phyloP scores from a whole-genome alignment of 352 stramenopile genomes.

The Vaucheria bursata region DNA sequence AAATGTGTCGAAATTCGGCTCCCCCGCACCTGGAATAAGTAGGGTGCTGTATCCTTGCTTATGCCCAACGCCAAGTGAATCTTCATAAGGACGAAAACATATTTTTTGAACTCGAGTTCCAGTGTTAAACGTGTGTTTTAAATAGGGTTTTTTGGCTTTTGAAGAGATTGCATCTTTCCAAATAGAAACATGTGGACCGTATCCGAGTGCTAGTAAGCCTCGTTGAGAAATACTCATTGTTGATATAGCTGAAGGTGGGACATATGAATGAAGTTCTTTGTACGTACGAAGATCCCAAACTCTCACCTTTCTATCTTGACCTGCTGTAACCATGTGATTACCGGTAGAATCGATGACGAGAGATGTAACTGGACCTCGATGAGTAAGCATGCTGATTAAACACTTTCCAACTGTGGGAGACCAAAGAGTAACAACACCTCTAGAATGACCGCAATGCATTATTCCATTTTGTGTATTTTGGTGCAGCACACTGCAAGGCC shows the following conservation, averaged over 20 bases:
- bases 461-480: slow-evolving; percentile 94
- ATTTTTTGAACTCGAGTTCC: slow-evolving; percentile 40
- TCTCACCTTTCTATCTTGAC: neutral
- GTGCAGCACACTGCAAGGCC: slow-evolving; percentile 57
- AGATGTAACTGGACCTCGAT: slow-evolving; percentile 81
- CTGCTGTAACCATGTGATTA: slow-evolving; percentile 83
- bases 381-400: slow-evolving; percentile 94
- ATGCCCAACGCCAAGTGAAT: slow-evolving; percentile 91
- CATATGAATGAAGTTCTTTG: slow-evolving; percentile 86
- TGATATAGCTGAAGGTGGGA: slow-evolving; percentile 67
- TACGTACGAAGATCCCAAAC: slow-evolving; percentile 95
- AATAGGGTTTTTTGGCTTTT: slow-evolving; percentile 70
- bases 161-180: slow-evolving; percentile 66
- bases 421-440: slow-evolving; percentile 96
- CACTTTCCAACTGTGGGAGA: slow-evolving; percentile 77
- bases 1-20: slow-evolving; percentile 95
- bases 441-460: slow-evolving; percentile 88
- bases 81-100: slow-evolving; percentile 95
- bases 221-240: slow-evolving; percentile 89
- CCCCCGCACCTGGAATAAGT: slow-evolving; percentile 86
- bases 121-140: slow-evolving; percentile 60
- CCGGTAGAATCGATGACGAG: slow-evolving; percentile 83
- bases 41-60: slow-evolving; percentile 68
- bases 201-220: slow-evolving; percentile 83
- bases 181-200: slow-evolving; percentile 50